These are phyloP conservation scores for Anastatica hierochuntica DNA, from an alignment of 345 rosid genomes.

Conservation along the genomic window DNA sequence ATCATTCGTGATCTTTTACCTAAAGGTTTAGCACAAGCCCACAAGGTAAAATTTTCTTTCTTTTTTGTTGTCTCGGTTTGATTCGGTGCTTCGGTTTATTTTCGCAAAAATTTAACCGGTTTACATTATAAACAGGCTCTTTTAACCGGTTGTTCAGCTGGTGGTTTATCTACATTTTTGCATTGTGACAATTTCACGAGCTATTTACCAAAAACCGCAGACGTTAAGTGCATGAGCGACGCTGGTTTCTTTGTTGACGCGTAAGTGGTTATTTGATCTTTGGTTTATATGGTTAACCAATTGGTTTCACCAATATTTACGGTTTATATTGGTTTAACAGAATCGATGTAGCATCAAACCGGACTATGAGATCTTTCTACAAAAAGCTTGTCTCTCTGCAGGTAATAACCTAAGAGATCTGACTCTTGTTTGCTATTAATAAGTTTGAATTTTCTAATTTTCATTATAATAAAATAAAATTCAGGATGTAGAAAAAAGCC, in stretches of 20 bases:
- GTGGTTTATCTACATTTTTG: conserved; percentile 71
- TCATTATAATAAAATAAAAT: not conserved
- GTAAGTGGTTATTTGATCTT: conserved; percentile 38
- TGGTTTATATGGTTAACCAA: not conserved
- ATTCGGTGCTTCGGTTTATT: conserved; percentile 11
- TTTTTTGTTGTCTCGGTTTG: too few relatives aligned
- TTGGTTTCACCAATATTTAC: not conserved
- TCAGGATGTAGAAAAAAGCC: conserved; percentile 60
- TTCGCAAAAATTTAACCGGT: conserved; percentile 3
- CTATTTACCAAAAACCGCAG: conserved; percentile 47
- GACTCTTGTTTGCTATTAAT: not conserved
- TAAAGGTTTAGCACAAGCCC: conserved; percentile 59
- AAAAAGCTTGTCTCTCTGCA: conserved; percentile 48
- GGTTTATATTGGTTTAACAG: conserved; percentile 32
- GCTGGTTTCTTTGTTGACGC: conserved; percentile 87
- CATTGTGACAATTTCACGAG: conserved; percentile 65
- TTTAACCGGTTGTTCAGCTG: conserved; percentile 99
- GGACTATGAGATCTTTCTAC: conserved; percentile 58
- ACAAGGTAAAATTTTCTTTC: conserved; percentile 69
- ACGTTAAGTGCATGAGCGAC: conserved; percentile 89
- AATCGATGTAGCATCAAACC: conserved; percentile 50
- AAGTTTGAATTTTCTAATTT: not conserved
- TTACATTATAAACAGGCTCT: conserved; percentile 71
- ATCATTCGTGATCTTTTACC: conserved; percentile 77
- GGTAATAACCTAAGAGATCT: too few relatives aligned